Evolutionary conservation across 1,139 yeast species (phyloP), one percentile per base, ranked within the genome.

Genomic region (Candida pseudoviswanathii): DNA sequence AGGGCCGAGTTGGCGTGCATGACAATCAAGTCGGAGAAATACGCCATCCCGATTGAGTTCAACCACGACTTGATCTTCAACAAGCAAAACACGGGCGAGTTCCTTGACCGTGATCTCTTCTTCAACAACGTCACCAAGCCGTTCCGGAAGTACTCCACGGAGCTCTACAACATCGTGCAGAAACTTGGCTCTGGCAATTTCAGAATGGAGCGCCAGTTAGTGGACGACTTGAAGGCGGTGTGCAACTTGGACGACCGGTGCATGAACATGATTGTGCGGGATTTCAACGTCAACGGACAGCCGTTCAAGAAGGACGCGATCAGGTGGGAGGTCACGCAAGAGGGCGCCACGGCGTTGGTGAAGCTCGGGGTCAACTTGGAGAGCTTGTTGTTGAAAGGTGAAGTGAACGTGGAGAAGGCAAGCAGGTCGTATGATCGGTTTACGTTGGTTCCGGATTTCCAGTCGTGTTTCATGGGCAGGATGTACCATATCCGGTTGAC

Each of bases 391-490:
- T 27, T 53, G 30, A 58, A 56, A 44, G 54, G 58, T 47, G 36
- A 49, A 40, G 10, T 24, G 41, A 4, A 38, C 43, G 8, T 22
- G 30, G 7, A 40, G 34, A 5, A 21, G 4, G 2, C 24, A 9
- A 11, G 11, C 4, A 52, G 47, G 10, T 51, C 58, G 1, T 57
- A 50, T 43, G 58, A 62, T 40, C 37, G 47, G 2, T 64, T 69
- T 48, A 65, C 68, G 31, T 61, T 75, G 27, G 68, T 71, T 2
- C 79, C 80, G 1, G 68, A 66, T 46, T 75, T 75, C 58, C 79
- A 75, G 55, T 58, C 65, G 8, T 75, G 79, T 51, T 60, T 65
- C 46, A 49, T 73, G 54, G 62, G 69, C 1, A 57, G 80, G 45
- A 47, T 73, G 11, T 75, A 75, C 54, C 72, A 70, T 52, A 52